These are phyloP conservation scores for Albifimbria verrucaria DNA, from an alignment of 2,329 filamentous ascomycete genomes.

Conservation along the genomic window DNA sequence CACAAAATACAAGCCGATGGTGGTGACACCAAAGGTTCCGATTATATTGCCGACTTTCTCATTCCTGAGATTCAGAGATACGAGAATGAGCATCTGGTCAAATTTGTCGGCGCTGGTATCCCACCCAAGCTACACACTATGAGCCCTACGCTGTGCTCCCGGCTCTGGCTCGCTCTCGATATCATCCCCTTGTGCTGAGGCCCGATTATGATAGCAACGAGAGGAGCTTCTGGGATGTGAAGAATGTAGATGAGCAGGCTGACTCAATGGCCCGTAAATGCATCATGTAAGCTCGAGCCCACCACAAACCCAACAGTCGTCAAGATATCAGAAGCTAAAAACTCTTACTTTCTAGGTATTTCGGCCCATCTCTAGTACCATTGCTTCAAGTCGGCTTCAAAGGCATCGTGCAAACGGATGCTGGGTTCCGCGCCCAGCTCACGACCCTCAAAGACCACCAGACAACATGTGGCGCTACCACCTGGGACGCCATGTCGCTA, in stretches of 20 bases:
- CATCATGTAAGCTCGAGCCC: conserved; percentile 54
- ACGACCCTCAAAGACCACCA: conserved; percentile 55
- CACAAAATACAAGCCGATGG: conserved; percentile 44
- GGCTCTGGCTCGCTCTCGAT: conserved; percentile 74
- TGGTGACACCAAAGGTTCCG: conserved; percentile 36
- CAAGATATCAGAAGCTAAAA: background rate
- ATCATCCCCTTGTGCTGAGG: conserved; percentile 68
- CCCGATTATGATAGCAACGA: conserved; percentile 41
- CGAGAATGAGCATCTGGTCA: conserved; percentile 63
- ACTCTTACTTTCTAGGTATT: conserved; percentile 47
- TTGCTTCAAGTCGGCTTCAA: conserved; percentile 65
- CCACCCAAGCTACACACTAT: conserved; percentile 55
- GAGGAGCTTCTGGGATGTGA: conserved; percentile 46
- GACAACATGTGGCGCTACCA: conserved; percentile 55
- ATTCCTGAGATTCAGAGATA: conserved; percentile 56
- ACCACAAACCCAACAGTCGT: background rate
- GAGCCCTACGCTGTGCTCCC: conserved; percentile 64
- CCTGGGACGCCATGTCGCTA: conserved; percentile 63
- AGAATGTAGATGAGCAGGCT: conserved; percentile 74
- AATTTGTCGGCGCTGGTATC: conserved; percentile 73
- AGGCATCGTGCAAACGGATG: conserved; percentile 69
- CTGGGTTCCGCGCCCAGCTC: conserved; percentile 60
- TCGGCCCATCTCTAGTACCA: conserved; percentile 69
- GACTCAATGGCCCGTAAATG: conserved; percentile 80
- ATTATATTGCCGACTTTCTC: conserved; percentile 57